Conservation (phyloP, 352 stramenopile species). For the Pilasporangium apinafurcum region DNA sequence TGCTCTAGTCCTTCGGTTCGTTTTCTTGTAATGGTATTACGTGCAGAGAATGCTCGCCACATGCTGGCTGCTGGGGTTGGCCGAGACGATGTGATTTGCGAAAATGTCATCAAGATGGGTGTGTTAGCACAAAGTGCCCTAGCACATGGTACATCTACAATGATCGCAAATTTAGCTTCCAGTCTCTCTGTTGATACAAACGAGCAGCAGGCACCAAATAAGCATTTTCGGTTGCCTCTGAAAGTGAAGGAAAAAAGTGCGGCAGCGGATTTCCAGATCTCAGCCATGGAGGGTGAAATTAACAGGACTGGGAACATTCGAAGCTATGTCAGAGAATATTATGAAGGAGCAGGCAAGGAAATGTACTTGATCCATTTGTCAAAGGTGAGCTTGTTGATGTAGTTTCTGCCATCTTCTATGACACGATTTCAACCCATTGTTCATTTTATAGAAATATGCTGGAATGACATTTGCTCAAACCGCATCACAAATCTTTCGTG, state of each 20-base stretch:
- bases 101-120: slow-evolving; percentile 87
- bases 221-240: slow-evolving; percentile 6
- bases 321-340: slow-evolving; percentile 69
- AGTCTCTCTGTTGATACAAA: slow-evolving; percentile 63
- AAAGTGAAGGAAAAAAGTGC: slow-evolving; percentile 27
- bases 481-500: slow-evolving; percentile 47
- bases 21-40: slow-evolving; percentile 72
- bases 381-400: slow-evolving; percentile 21
- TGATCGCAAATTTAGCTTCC: slow-evolving; percentile 79
- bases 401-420: too few relatives aligned
- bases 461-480: slow-evolving; percentile 66
- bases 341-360: slow-evolving; percentile 69
- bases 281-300: not conserved
- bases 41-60: slow-evolving; percentile 67
- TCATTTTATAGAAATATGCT: slow-evolving; percentile 39
- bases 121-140: slow-evolving; percentile 72
- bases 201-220: slow-evolving; percentile 4
- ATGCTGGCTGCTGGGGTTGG: slow-evolving; percentile 75
- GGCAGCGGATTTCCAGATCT: slow-evolving; percentile 4
- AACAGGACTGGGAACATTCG: not conserved
- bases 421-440: too few relatives aligned
- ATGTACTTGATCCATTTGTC: slow-evolving; percentile 82
- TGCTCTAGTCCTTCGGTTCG: slow-evolving; percentile 49
- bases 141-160: slow-evolving; percentile 73
- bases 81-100: slow-evolving; percentile 77